These are phyloP conservation scores for Hippophae tibetana DNA, from an alignment of 306 rosid species.

Conservation along the genomic window DNA sequence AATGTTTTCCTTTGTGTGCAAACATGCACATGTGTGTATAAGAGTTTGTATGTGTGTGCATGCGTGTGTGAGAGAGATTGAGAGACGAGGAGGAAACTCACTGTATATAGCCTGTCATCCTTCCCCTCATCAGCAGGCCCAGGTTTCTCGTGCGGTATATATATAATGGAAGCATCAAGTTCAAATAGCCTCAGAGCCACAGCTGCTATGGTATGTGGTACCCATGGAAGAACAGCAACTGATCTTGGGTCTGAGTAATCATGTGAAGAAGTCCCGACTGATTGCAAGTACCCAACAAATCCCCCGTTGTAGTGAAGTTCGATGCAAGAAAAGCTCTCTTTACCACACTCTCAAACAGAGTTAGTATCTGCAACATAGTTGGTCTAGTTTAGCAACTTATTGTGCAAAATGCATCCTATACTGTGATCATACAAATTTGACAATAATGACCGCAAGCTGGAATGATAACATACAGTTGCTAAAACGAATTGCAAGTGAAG, in stretches of 20 bases:
- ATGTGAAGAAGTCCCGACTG: constrained; percentile 24
- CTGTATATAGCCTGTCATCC: constrained; percentile 38
- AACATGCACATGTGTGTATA: neutral
- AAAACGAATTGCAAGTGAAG: neutral
- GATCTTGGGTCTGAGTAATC: constrained; percentile 39
- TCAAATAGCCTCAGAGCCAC: constrained; percentile 75
- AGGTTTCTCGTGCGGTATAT: constrained; percentile 40
- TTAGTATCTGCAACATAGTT: constrained; percentile 48
- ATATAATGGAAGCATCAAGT: constrained; percentile 63
- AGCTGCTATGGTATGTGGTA: constrained; percentile 82
- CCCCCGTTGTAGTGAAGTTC: constrained; percentile 56
- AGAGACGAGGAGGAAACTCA: constrained; percentile 28
- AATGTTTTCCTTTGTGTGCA: no score
- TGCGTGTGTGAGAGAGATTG: neutral
- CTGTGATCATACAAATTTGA: no score
- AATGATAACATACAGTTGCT: neutral
- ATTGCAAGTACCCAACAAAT: constrained; percentile 48
- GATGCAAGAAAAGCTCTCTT: constrained; percentile 65
- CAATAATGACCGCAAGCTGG: neutral
- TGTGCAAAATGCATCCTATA: neutral
- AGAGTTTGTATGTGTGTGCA: neutral
- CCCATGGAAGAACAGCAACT: constrained; percentile 74
- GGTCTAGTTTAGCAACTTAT: constrained; percentile 15
- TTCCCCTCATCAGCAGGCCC: constrained; percentile 42
- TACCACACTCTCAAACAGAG: constrained; percentile 58